Percentiles rank a stretch among this genome's conserved stretches.
Evolutionary conservation across 1,284 basidiomycete genomes (phyloP).

Genomic region (Rhodotorula sp.): DNA sequence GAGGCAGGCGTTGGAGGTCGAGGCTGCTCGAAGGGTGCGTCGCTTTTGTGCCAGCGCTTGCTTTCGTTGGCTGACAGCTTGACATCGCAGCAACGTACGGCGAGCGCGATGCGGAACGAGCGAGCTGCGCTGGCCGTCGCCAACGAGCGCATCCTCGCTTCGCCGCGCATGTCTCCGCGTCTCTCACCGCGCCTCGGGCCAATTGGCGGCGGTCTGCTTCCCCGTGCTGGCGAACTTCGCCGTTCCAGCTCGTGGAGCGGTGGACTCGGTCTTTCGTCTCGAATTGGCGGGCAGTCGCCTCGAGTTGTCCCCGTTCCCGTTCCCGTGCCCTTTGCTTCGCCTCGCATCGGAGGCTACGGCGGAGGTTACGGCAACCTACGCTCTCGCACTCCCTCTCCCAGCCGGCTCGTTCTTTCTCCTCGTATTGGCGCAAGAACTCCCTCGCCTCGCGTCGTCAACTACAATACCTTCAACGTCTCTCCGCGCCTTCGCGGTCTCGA

Average conservation of each 20-base stretch:
- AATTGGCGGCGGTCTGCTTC: neutral
- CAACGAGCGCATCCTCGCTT: constrained; percentile 7
- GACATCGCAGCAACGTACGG: neutral
- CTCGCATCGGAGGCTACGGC: neutral
- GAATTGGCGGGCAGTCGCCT: neutral
- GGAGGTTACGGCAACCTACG: neutral
- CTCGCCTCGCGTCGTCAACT: constrained; percentile 16
- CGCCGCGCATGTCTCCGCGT: constrained; percentile 5
- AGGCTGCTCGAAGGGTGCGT: constrained; percentile 13
- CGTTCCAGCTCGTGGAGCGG: constrained; percentile 6
- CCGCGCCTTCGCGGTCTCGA: neutral
- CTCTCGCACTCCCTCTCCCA: neutral
- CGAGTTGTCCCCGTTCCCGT: neutral
- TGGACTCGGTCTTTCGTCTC: neutral
- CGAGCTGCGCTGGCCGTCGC: constrained; percentile 8
- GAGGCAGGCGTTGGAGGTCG: constrained; percentile 5
- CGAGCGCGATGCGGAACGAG: neutral
- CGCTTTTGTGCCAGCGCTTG: neutral
- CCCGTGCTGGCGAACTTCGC: neutral
- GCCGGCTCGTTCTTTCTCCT: neutral
- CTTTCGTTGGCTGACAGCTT: too few relatives aligned
- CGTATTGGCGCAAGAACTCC: neutral
- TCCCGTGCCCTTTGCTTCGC: neutral
- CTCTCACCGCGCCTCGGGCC: neutral
- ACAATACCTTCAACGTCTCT: constrained; percentile 22